Base-by-base conservation (phyloP, 208 protist species). In the Crithidia bombi region DNA sequence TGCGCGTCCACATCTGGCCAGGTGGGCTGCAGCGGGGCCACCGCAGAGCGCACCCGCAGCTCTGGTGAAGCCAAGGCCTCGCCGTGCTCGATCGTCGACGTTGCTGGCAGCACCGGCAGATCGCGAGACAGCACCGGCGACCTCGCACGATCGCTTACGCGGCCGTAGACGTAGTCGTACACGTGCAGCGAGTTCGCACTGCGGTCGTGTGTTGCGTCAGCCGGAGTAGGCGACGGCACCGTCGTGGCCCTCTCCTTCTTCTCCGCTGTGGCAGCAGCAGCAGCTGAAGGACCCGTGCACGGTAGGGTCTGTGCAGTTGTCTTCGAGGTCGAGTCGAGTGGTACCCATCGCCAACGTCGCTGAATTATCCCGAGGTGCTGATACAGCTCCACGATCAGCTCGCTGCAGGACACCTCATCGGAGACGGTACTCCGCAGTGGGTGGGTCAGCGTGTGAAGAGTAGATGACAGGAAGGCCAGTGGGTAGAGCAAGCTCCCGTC, bases 331-430 rank as follows among this genome's bases (percentile, higher is more conserved):
- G n/a, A 41, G n/a, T 47, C 44, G 21, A 85, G 43, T 1, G 73
- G 75, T 19, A 79, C 82, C 77, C 80, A 85, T 30, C 77, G 78
- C 74, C 76, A 79, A 62, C 58, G 73, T 0, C 68, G 65, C 64
- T 75, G 72, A 26, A 92, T 55, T 10, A 95, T 57, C 10, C 81
- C 87, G 15, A 91, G 78, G 30, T 75, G 50, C 62, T 95, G 82
- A 38, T 89, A 92, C 35, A 95, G 73, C 39, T 90, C 81, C 50
- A 86, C 75, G 54, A 93, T 86, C 23, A 95, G 52, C 70, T 92
- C 80, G 25, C 73, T 80, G 52, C 87, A 92, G 32, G 78, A 81
- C 15, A 92, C 66, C 43, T 89, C 79, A 15, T 35, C 65, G 28
- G 66, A 61, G 17, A 56, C 35, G 26, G 35, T 32, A 14, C 54